Evolutionary conservation across 441 rosid species (phyloP), one percentile per base, ranked within the genome.

Genomic region (Cnidoscolus chayamansa): DNA sequence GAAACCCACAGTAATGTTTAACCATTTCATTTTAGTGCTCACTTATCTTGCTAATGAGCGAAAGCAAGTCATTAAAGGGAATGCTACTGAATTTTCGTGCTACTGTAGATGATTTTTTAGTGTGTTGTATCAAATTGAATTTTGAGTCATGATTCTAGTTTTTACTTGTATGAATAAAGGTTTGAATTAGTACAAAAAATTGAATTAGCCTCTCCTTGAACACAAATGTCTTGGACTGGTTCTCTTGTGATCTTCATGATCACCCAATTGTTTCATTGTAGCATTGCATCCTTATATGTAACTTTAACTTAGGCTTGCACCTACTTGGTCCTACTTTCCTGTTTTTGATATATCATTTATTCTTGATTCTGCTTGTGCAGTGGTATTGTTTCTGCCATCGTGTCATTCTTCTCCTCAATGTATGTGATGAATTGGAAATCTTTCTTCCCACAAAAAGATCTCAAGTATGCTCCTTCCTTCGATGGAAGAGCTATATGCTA

Each of bases 401-500:
- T 92, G 66, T 92, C 99, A 54, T 86, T 87, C 77, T 92, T 95
- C 88, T 78, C 96, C 72, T 84, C 98, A n/a, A 72, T 76, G 50
- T 95, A 90, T 73, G 88, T 85, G 66, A 82, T 84, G 78, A 86
- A 83, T 71, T 94, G 98, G 98, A 76, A 80, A 75, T 82, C 83
- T 9, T 89, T 87, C 83, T 92, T 95, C 79, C 94, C 89, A 37
- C 65, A 49, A 12, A 90, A 88, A 82, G 87, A 80, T 60, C 67
- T 92, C 76, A 89, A 84, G 79, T 92, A 85, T 75, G 79, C 90
- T 76, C 96, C 99, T 60, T 84, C 86, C 59, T 92, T 95, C 67
- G 99, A 95, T 83, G 98, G 97, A 75, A 90, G 98, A 65, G 91
- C 92, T n/a, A 84, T 94, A 56, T 92, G 97, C 81, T 92, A 94